Base-by-base conservation (phyloP, 108 stramenopile species). In the Licmophora abbreviata region DNA sequence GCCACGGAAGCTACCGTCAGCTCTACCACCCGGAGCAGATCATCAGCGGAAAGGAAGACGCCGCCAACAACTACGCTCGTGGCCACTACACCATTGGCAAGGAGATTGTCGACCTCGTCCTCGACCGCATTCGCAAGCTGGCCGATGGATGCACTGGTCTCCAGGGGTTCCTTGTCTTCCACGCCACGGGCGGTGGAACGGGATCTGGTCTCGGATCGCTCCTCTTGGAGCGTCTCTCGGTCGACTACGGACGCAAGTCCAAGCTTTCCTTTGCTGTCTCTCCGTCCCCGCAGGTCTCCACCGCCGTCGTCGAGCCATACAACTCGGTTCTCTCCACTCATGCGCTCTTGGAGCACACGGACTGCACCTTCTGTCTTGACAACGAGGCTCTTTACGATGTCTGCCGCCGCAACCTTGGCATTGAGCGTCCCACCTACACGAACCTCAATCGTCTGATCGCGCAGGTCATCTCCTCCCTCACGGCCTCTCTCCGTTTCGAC, bases 21-120 rank as follows among this genome's bases (percentile, higher is more conserved):
- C 83, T 98, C 20, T 98, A 97, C 92, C 97, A 98, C 69, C 97
- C 97, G 15, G 97, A 98, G 57, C 95, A 95, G 73, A 95, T 98
- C 75, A 97, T 98, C 72, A 88, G 78, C 66, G 97, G 97, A 72
- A 98, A 98, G 88, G 95, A 96, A 72, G 97, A 96, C 64, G 97
- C 97, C 27, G 97, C 95, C 62, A 98, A 98, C 80, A 98, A 98
- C 93, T 98, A 95, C 75, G 97, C 97, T 64, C 94, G 94, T 73
- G 97, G 97, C 54, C 97, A 98, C 83, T 98, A 98, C 95, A 98
- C 97, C 73, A 95, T 90, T 65, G 95, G 97, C 65, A 96, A 91
- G 86, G 97, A 96, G 69, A 85, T 95, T 58, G 94, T 98, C 18
- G 97, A 98, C 76, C 71, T 78, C 29, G 95, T 98, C 58, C 85